Evolutionary conservation across 345 rosid species (phyloP), one percentile per base, ranked within the genome.

Genomic region (Bruguiera parviflora): DNA sequence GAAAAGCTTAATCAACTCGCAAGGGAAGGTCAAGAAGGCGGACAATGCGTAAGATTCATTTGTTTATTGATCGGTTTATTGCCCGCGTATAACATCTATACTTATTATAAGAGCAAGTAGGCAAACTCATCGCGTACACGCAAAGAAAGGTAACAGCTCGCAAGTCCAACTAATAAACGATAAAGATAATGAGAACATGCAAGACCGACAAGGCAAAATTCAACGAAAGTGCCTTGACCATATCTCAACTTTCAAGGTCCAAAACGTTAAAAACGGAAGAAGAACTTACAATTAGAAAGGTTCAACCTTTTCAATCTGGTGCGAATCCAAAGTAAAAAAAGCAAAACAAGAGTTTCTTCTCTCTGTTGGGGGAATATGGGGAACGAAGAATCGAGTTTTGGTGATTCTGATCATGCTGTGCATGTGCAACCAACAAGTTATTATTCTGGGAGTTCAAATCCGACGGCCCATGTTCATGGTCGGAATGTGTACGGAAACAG

Each of bases 371-470:
- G 7, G 8, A 32, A 60, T 47, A 84, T 71, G 85, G 84, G 86
- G 64, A 85, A 79, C 72, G 58, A 62, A 8, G 75, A 76, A 67
- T 80, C 83, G 20, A 64, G 58, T 62, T 47, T 37, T 59, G 81
- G 73, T 59, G 70, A 78, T 69, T 29, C 67, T 13, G 29, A 75
- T 67, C 69, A 75, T 73, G 68, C 33, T 64, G 27, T 19, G 58
- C 71, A 76, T 3, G 49, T 13, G 60, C 81, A 61, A 59, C 37
- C 71, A 28, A 16, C 70, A 8, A 11, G 22, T 53, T 76, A 65
- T 60, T 65, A 67, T 64, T 63, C 83, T 32, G 92, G 79, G 64
- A 70, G 78, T 52, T 74, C 81, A 29, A 77, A 31, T 67, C 49
- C 79, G 25, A 72, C 72, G 73, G 78, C 76, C 35, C 62, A 72